phyloP scores from a whole-genome alignment of 108 stramenopile genomes.

The Nitzschia inconspicua region DNA sequence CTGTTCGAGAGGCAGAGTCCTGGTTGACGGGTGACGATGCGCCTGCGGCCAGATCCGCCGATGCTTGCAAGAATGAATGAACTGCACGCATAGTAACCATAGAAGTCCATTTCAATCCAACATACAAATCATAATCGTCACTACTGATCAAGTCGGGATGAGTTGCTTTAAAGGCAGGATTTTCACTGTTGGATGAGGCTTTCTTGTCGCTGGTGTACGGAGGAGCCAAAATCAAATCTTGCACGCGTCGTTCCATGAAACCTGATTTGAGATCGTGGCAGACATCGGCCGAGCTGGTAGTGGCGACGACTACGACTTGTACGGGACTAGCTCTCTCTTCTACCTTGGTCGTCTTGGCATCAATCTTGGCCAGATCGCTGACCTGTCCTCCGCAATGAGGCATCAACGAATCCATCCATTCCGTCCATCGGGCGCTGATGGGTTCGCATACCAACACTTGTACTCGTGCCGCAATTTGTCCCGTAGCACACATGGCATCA shows the following conservation, averaged over 20 bases:
- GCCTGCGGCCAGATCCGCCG: conserved; percentile 80
- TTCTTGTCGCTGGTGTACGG: conserved; percentile 62
- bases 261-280: conserved; percentile 86
- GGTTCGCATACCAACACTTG: conserved; percentile 85
- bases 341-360: conserved; percentile 34
- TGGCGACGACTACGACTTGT: conserved; percentile 81
- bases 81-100: conserved; percentile 66
- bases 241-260: conserved; percentile 83
- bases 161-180: conserved; percentile 67
- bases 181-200: conserved; percentile 4
- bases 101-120: conserved; percentile 83
- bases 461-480: conserved; percentile 75
- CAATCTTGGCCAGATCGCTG: conserved; percentile 37
- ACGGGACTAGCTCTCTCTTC: conserved; percentile 84
- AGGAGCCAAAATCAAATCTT: conserved; percentile 76
- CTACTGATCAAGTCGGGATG: conserved; percentile 81
- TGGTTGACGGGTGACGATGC: conserved; percentile 50
- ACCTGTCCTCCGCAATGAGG: conserved; percentile 74
- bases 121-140: conserved; percentile 81
- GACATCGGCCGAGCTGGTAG: conserved; percentile 70
- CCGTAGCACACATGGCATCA: conserved; percentile 84
- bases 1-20: conserved; percentile 9
- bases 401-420: conserved; percentile 82
- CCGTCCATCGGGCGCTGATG: conserved; percentile 78
- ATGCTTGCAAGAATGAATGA: conserved; percentile 78